Percentiles rank a stretch among this genome's conserved stretches.
These are phyloP conservation scores for Oemleria cerasiformis DNA, from an alignment of 306 rosid genomes.

Conservation along the genomic window DNA sequence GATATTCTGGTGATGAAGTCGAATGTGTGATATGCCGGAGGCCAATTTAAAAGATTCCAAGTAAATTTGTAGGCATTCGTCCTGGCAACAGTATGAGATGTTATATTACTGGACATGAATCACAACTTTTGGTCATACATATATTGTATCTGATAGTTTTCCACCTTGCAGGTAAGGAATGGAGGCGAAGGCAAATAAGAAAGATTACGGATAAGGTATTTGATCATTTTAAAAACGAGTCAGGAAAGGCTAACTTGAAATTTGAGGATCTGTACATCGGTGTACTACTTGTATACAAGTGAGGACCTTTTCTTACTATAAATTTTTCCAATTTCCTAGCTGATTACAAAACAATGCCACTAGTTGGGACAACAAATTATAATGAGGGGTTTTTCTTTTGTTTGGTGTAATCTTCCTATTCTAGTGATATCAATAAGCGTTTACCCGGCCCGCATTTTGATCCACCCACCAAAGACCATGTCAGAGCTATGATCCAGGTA, in stretches of 20 bases:
- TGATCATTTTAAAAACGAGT: conserved; percentile 33
- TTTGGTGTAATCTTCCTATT: conserved; percentile 3
- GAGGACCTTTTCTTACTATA: conserved; percentile 22
- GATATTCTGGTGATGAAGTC: background rate
- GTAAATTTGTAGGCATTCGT: background rate
- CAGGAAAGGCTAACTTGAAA: conserved; percentile 32
- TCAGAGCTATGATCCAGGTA: conserved; percentile 61
- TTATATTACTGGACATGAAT: background rate
- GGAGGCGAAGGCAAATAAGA: conserved; percentile 57
- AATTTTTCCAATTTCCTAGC: background rate
- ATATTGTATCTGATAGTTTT: conserved; percentile 10
- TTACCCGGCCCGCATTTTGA: conserved; percentile 81
- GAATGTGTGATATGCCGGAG: no score
- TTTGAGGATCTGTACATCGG: conserved; percentile 85
- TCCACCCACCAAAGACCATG: conserved; percentile 66
- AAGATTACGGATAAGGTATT: conserved; percentile 61
- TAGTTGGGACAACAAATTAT: background rate
- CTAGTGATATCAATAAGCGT: conserved; percentile 78
- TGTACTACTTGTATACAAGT: conserved; percentile 87
- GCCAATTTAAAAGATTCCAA: background rate
- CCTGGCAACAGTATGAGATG: background rate
- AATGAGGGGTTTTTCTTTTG: background rate
- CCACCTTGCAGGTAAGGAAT: conserved; percentile 55
- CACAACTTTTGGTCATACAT: background rate
- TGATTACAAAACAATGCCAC: background rate